phyloP scores from a whole-genome alignment of 2,329 filamentous ascomycete species.

The Colletotrichum sidae region DNA sequence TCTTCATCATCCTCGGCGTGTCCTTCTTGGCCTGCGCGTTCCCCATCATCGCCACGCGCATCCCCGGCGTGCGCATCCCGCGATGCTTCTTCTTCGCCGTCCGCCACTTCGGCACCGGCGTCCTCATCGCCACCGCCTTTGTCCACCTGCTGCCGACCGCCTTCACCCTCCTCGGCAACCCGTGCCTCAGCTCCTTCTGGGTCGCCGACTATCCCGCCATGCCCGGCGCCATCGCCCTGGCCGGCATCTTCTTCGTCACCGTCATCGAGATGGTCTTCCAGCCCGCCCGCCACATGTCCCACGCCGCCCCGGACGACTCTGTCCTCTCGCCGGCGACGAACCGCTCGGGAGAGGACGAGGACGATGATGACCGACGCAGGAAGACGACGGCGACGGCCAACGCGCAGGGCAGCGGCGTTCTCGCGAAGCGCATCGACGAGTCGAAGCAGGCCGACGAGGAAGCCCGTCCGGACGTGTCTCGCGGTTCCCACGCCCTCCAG shows the following conservation, averaged over 20 bases:
- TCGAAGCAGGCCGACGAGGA: slow-evolving; percentile 41
- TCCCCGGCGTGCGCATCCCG: slow-evolving; percentile 66
- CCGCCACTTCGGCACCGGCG: slow-evolving; percentile 82
- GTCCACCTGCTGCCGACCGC: slow-evolving; percentile 79
- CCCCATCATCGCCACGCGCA: slow-evolving; percentile 64
- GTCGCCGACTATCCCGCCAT: slow-evolving; percentile 80
- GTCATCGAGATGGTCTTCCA: slow-evolving; percentile 79
- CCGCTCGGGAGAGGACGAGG: no score
- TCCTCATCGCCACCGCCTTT: slow-evolving; percentile 81
- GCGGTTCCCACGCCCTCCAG: slow-evolving; percentile 36
- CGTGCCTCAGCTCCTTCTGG: slow-evolving; percentile 80
- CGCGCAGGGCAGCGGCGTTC: not conserved
- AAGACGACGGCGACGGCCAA: not conserved
- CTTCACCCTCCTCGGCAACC: slow-evolving; percentile 71
- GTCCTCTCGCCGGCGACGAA: slow-evolving; percentile 12
- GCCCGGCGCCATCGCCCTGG: slow-evolving; percentile 83
- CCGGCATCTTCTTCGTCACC: slow-evolving; percentile 82
- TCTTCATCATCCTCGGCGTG: slow-evolving; percentile 61
- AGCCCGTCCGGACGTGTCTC: not conserved
- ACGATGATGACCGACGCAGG: no score
- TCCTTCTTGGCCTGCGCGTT: slow-evolving; percentile 63
- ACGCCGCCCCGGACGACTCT: slow-evolving; percentile 43
- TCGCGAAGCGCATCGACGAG: slow-evolving; percentile 14
- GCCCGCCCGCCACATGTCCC: slow-evolving; percentile 49
- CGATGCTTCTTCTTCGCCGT: slow-evolving; percentile 66